Base-by-base conservation (phyloP, 257 asterid species). In the Schizonepeta tenuifolia region DNA sequence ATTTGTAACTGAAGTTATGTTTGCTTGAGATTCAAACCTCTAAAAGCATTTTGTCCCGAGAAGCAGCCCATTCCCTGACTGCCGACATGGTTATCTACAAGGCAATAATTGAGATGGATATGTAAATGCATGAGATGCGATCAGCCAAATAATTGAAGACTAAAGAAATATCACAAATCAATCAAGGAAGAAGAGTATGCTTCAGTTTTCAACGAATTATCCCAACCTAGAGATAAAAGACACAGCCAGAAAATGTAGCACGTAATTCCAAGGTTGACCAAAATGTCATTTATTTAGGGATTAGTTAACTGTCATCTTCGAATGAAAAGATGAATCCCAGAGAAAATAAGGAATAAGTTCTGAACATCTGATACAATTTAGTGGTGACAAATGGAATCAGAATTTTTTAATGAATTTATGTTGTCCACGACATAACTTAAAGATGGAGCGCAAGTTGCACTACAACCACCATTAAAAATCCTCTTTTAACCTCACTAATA, bases 1-100 rank as follows among this genome's bases (percentile, higher is more conserved):
- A 14, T 75, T 28, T 22, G 50, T 57, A 58, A 55, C 41, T 17
- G 26, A 79, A 76, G 63, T 40, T 55, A 69, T 71, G 17, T 31
- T 53, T 17, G 67, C 71, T 20, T 24, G 60, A 60, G 75, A 71
- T 62, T 41, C 62, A 60, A 73, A 94, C 98, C 96, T 92, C 93
- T 51, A 90, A 85, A 76, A 95, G 96, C 84, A 85, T 95, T 81
- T 77, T 83, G 74, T 89, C 96, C 76, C 86, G 97, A 70, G 97
- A 90, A 73, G 97, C 96, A 62, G 99, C 99, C 99, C 99, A 95
- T 85, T 95, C 99, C 84, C 99, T 84, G 67, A 95, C 98, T 0
- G 98, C 99, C 0, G 99, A 95, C 99, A 95, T 95, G 65, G 99
- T 90, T 81, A 95, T 95, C 99, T 94, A 53, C 80, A 84, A 55